Evolutionary conservation across 2,329 filamentous ascomycete genomes (phyloP), one percentile per base, ranked within the genome.

Genomic region (Hymenoscyphus scutula): DNA sequence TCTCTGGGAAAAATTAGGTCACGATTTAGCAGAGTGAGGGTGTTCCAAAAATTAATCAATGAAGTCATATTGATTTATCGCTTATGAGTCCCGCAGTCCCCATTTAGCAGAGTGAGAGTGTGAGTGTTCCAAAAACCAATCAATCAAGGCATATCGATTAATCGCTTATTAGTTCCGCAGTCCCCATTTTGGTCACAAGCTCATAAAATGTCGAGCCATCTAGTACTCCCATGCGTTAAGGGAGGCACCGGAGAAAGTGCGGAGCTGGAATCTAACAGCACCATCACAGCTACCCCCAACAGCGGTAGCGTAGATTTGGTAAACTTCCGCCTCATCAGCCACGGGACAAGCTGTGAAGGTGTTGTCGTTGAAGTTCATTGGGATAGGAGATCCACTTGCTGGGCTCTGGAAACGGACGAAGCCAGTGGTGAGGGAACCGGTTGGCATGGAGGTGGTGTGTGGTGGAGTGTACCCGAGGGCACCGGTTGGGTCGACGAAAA

Each of bases 401-500:
- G 37, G 15, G 27, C 37, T 51, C 13, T 25, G 25, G 32, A 53
- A 61, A 19, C 59, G 59, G 11, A 30, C 3, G 27, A 56, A 61
- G 7, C 59, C 59, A 34, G 19, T 30, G 19, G 37, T 34, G 45
- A 79, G 72, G 11, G 84, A 81, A 10, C 84, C 85, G 0, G 73
- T 66, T 0, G 86, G 85, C 3, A 81, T 80, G 62, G 70, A 75
- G 2, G 73, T 75, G 0, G 83, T 85, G 75, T 88, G 84, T 0
- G 85, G 78, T 17, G 69, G 64, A 0, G 84, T 84, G 75, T 83
- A 89, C 61, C 78, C 77, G 62, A 89, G 73, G 11, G 79, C 76
- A 6, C 86, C 87, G 30, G 78, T 73, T 5, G 81, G 76, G 2
- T 76, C 77, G 60, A 89, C 78, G 73, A 84, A 89, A 67, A 88